Evolutionary conservation across 345 rosid species (phyloP).

Genomic region (Citrus australasica): DNA sequence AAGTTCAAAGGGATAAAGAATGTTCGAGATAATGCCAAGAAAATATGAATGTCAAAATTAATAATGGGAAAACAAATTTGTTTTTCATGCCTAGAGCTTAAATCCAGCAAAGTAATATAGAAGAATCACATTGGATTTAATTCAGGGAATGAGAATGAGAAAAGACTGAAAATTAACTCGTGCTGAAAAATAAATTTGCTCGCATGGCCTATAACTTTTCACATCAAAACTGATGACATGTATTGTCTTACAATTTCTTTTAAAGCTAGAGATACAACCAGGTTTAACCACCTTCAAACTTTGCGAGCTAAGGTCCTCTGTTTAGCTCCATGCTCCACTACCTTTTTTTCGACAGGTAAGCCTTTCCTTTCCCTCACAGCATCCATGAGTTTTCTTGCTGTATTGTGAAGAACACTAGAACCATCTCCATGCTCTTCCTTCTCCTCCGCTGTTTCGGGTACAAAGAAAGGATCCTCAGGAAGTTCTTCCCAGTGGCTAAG

Average conservation of each 20-base stretch:
- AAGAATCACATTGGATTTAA: not conserved
- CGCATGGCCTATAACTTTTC: not conserved
- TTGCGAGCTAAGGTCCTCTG: constrained; percentile 83
- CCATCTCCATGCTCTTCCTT: constrained; percentile 89
- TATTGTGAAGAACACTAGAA: constrained; percentile 77
- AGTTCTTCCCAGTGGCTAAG: constrained; percentile 92
- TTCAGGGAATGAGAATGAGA: not conserved
- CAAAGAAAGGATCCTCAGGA: constrained; percentile 84
- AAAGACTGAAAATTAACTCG: not conserved
- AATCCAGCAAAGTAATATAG: not conserved
- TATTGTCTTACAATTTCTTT: not conserved
- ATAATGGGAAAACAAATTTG: not conserved
- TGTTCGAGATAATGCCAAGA: not conserved
- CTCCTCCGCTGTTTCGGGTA: constrained; percentile 86
- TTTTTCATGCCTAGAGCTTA: not conserved
- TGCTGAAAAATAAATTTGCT: not conserved
- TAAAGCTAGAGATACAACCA: not conserved
- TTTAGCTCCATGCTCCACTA: constrained; percentile 81
- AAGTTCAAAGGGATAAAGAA: not conserved
- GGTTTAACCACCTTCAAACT: constrained; percentile 32
- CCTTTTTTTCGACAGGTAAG: constrained; percentile 82
- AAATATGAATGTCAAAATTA: not conserved
- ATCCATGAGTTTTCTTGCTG: constrained; percentile 80
- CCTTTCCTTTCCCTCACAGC: constrained; percentile 76
- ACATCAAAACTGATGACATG: not conserved